Evolutionary conservation across 805 yeast species (phyloP).

Genomic region (Saturnispora sekii): DNA sequence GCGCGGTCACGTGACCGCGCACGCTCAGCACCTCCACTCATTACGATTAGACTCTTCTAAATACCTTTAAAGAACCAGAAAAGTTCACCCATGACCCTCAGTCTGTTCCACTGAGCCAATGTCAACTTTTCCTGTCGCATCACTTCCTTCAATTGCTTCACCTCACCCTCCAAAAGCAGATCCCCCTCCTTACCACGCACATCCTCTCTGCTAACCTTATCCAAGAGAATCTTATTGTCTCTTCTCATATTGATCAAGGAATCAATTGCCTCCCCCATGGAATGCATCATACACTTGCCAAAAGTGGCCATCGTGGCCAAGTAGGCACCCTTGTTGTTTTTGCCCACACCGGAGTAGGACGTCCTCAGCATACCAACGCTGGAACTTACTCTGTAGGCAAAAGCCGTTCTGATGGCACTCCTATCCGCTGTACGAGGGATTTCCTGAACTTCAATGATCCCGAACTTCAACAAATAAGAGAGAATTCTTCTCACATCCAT

Average conservation of each 20-base stretch:
- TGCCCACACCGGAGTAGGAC: constrained; percentile 1
- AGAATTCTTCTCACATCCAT: constrained; percentile 65
- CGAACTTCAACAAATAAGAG: constrained; percentile 54
- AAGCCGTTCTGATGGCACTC: constrained; percentile 82
- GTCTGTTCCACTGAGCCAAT: constrained; percentile 45
- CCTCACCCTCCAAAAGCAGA: constrained; percentile 63
- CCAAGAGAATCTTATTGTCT: constrained; percentile 57
- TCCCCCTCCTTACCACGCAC: constrained; percentile 76
- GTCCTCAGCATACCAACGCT: constrained; percentile 5
- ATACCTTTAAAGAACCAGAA: constrained; percentile 29
- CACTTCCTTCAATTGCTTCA: constrained; percentile 56
- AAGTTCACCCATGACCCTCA: constrained; percentile 47
- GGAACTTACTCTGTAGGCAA: constrained; percentile 52
- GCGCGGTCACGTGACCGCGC: not conserved
- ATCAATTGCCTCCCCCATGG: constrained; percentile 43
- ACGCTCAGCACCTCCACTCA: constrained; percentile 1
- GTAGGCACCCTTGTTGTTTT: constrained; percentile 12
- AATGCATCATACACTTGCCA: constrained; percentile 36
- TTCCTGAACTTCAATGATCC: constrained; percentile 82
- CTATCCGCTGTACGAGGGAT: constrained; percentile 88
- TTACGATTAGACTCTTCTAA: not conserved
- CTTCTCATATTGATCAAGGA: constrained; percentile 43
- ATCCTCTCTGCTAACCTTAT: constrained; percentile 82
- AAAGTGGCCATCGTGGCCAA: constrained; percentile 28
- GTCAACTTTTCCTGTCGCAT: constrained; percentile 47